Percentiles rank a stretch among this genome's conserved stretches.
Evolutionary conservation across 2,329 filamentous ascomycete genomes (phyloP).

Genomic region (Stromatinia cepivora): DNA sequence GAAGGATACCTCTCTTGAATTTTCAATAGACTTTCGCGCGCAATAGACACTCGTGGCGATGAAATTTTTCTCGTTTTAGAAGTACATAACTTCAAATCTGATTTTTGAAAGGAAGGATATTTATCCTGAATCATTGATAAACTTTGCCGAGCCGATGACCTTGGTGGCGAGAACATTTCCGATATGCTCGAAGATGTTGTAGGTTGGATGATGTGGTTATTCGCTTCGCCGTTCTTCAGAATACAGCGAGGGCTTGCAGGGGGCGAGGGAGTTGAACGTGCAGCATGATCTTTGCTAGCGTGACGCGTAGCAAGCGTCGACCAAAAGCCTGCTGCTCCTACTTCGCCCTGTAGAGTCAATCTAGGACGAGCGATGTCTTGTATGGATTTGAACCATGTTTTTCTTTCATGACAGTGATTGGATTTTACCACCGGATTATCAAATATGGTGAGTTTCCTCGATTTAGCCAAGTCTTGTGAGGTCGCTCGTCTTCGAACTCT

Average conservation of each 20-base stretch:
- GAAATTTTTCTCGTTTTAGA: not conserved
- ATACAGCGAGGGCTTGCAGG: conserved; percentile 1
- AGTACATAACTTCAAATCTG: not conserved
- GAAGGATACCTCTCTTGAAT: conserved; percentile 11
- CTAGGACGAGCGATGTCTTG: not conserved
- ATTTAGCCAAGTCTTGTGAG: conserved; percentile 24
- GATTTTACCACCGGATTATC: conserved; percentile 5
- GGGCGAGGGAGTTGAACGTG: not conserved
- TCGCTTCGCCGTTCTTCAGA: not conserved
- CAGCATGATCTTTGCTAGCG: conserved; percentile 6
- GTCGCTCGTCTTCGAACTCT: conserved; percentile 27
- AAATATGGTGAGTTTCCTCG: conserved; percentile 30
- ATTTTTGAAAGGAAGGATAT: not conserved
- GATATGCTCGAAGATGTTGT: not conserved
- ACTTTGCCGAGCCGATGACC: conserved; percentile 9
- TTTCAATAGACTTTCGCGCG: conserved; percentile 9
- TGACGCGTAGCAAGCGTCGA: not conserved
- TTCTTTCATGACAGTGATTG: conserved; percentile 18
- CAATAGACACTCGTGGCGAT: not conserved
- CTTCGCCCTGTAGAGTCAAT: not conserved
- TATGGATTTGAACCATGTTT: conserved; percentile 6
- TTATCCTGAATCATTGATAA: conserved; percentile 1
- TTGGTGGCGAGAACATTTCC: not conserved
- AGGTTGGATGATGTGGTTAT: not conserved
- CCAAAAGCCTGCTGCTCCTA: not conserved